Evolutionary conservation across 768 basidiomycete species (phyloP), one percentile per base, ranked within the genome.

Genomic region (Krasilnikovozyma curviuscula): DNA sequence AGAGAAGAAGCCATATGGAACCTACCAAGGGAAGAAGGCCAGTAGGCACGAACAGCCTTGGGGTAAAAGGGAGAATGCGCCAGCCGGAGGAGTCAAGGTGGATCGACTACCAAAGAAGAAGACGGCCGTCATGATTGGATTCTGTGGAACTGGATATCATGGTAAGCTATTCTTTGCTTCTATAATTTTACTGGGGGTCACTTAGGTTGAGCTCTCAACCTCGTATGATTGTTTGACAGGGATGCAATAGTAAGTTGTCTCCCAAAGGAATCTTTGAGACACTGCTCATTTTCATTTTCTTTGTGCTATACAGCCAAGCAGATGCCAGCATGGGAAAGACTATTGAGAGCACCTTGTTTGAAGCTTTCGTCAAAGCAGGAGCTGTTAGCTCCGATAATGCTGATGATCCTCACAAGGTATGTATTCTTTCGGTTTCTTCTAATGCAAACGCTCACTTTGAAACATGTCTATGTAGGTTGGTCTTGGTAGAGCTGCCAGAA

Each of bases 381-480:
- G 88, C 85, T 4, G 80, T 98, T n/a, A 91, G 85, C 24, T 71
- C 78, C 53, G 91, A 95, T 64, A 98, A 98, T 58, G 77, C 89
- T 3, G 76, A 83, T 52, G 79, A 93, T 63, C 80, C 85, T 25
- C 73, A 75, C 24, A 97, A 95, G 70, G 85, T 83, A 48, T 46
- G 59, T 50, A 30, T 18, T 28, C 28, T 12, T n/a, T 33, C 31
- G 37, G 24, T 23, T 47, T 12, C 9, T 3, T 9, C 19, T 10
- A 28, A 14, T 23, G 1, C 43, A n/a, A 30, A 37, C 24, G 14
- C 24, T 18, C 21, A 24, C 12, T 16, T n/a, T 32, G n/a, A n/a
- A 16, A 27, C n/a, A 8, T 46, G 19, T 23, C 33, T 16, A 7
- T 3, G 28, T 58, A 89, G 83, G 83, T 91, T 44, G 73, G 70